Evolutionary conservation across 129 eudicot genomes (phyloP), one percentile per base, ranked within the genome.

Genomic region (Deinandra increscens): DNA sequence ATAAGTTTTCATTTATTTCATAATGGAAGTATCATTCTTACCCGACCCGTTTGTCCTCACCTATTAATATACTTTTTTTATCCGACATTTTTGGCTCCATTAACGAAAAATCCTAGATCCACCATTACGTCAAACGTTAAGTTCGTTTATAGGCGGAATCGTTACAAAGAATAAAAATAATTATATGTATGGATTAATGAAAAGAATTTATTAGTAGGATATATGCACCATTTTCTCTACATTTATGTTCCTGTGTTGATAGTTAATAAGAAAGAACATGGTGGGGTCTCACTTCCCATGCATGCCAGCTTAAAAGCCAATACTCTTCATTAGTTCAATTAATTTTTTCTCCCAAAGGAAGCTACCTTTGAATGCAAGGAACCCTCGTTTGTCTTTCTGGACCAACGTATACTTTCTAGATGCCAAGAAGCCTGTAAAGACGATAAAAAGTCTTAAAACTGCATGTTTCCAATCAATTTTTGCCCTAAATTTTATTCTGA

Each of bases 281-380:
- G 75, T 9, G 63, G 74, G 75, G 74, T 75, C 74, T 68, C 20
- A 67, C 14, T 68, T 34, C 69, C 80, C 75, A 59, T 75, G 75
- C 41, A 68, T 75, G 68, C 68, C 75, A 75, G 80, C 75, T 75
- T 68, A 58, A 56, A 58, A 75, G 74, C 59, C 51, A 68, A 58
- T 20, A 60, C 68, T 44, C 60, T 66, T 44, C 6, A 56, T 66
- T 23, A 66, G 19, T 66, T 64, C 63, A 41, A n/a, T n/a, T n/a
- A n/a, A n/a, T 20, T 49, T 53, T 39, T 34, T 58, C 34, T 70
- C 66, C 45, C 41, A 39, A 29, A 12, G 41, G 74, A 67, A 55
- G 42, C 80, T 68, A 59, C 80, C 55, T 68, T 75, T 68, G 53
- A 26, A 59, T 75, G 75, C 62, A 68, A 76, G 54, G 37, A 60